phyloP scores from a whole-genome alignment of 2,329 filamentous ascomycete species.

The Capronia epimyces region DNA sequence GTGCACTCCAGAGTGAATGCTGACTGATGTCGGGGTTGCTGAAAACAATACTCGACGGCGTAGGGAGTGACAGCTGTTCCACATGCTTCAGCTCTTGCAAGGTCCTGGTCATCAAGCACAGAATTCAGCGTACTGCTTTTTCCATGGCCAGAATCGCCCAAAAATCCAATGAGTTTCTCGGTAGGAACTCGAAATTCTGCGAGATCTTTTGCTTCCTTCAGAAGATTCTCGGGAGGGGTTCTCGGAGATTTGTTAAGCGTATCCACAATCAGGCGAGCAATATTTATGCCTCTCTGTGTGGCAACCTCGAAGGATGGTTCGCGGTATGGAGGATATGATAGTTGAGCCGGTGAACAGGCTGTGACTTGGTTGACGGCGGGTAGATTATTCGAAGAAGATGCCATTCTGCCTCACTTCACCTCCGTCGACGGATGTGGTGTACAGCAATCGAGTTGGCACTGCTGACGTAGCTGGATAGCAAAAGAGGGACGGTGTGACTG shows the following conservation, averaged over 20 bases:
- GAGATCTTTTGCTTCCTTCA: not conserved
- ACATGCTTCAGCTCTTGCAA: conserved; percentile 4
- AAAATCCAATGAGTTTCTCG: conserved; percentile 4
- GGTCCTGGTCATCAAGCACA: not conserved
- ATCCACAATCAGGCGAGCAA: not conserved
- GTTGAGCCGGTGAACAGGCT: not conserved
- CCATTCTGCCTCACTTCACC: no score
- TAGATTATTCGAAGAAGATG: not conserved
- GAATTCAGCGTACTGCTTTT: conserved; percentile 11
- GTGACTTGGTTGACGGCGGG: not conserved
- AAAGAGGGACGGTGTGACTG: no score
- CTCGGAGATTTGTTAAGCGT: not conserved
- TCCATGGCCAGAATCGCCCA: conserved; percentile 6
- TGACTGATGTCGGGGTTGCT: not conserved
- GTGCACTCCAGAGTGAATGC: conserved; percentile 2
- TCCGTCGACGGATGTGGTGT: not conserved
- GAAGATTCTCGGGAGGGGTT: not conserved
- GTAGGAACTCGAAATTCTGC: not conserved
- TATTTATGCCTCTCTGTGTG: not conserved
- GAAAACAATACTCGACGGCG: conserved; percentile 2
- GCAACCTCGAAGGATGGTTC: not conserved
- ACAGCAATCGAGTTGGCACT: no score
- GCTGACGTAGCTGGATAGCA: no score
- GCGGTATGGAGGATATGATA: not conserved
- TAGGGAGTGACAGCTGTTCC: conserved; percentile 8